Evolutionary conservation across 306 rosid species (phyloP), one percentile per base, ranked within the genome.

Genomic region (Boehmeria nivea): DNA sequence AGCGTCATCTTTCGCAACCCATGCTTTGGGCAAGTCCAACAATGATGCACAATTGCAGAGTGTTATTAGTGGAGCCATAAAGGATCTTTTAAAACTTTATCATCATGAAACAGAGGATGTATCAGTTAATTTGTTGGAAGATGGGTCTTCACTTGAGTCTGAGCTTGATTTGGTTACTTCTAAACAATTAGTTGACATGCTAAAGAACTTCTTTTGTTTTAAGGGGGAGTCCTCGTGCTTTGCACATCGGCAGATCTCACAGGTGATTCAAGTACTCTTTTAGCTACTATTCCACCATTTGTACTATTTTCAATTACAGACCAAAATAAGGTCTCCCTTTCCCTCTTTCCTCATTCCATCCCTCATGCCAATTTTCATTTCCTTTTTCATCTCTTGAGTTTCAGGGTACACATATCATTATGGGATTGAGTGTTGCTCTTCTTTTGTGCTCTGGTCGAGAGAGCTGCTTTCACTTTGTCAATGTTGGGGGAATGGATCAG

Each of bases 371-470:
- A 47, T 27, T 12, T 24, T 1, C 17, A 27, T 43, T 28, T 37
- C 47, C 61, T 6, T 67, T 40, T 57, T 45, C 51, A 6, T 63
- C 8, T 68, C n/a, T 78, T 43, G 56, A 27, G 50, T 67, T 86
- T 79, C 95, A 91, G 99, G 78, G 45, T 54, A 83, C 81, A 68
- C 76, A 73, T 65, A 72, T 72, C 53, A 68, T 82, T 54, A 57
- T 91, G 78, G 94, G 94, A 58, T 75, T 87, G 78, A 87, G 99
- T 60, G 77, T 91, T 73, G 85, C 93, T 76, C 83, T 85, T 78
- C 77, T 91, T 66, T 76, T 91, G 64, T 91, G 99, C 82, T 84
- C 89, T 57, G 78, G 87, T 69, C 74, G 87, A 80, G 95, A 83
- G 71, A 83, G 96, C 70, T 81, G 86, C 78, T 87, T 78, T 74